Evolutionary conservation across 2,329 filamentous ascomycete genomes (phyloP).

Genomic region (Fusarium sp.): DNA sequence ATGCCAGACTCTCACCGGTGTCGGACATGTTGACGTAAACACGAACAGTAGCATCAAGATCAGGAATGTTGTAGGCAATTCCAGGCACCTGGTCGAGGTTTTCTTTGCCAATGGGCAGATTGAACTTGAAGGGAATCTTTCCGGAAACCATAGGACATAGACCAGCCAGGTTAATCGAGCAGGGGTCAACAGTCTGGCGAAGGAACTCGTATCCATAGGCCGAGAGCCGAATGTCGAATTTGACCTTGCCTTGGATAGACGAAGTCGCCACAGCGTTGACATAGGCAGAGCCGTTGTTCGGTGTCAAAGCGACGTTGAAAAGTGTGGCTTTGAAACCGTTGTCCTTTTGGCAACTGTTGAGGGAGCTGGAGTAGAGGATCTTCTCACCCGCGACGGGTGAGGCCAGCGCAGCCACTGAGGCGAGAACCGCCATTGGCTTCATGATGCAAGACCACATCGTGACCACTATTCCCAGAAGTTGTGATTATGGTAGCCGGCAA

Average conservation of each 20-base stretch:
- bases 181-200: conserved; percentile 78
- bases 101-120: conserved; percentile 67
- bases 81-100: conserved; percentile 76
- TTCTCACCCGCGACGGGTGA: conserved; percentile 68
- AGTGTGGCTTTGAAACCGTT: conserved; percentile 88
- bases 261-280: conserved; percentile 85
- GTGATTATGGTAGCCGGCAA: conserved; percentile 1
- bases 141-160: conserved; percentile 93
- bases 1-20: conserved; percentile 75
- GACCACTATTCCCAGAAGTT: conserved; percentile 27
- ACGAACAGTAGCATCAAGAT: conserved; percentile 86
- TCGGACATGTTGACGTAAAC: conserved; percentile 81
- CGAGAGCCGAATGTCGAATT: conserved; percentile 78
- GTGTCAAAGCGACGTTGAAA: conserved; percentile 86
- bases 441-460: conserved; percentile 61
- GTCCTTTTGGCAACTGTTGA: conserved; percentile 86
- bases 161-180: conserved; percentile 74
- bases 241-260: conserved; percentile 82
- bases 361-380: conserved; percentile 82
- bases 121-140: conserved; percentile 79
- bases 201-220: conserved; percentile 86
- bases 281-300: conserved; percentile 76
- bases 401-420: conserved; percentile 57
- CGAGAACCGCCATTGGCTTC: conserved; percentile 59
- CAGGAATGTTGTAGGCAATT: conserved; percentile 89